Evolutionary conservation across 2,329 filamentous ascomycete species (phyloP).

Genomic region (Fusarium papillatum): DNA sequence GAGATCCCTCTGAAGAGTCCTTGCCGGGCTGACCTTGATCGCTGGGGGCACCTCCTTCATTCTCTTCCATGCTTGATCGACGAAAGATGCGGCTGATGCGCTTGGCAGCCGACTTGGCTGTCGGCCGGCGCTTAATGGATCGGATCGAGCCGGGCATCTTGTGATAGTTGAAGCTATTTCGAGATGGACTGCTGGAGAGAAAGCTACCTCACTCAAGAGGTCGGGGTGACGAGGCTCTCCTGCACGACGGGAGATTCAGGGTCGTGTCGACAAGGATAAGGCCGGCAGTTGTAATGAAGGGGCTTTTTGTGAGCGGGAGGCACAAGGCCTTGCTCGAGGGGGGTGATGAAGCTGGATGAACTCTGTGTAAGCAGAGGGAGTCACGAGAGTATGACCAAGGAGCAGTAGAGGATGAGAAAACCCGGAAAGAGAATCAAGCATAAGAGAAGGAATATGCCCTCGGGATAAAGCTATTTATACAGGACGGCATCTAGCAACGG

Average conservation of each 20-base stretch:
- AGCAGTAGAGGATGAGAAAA: neutral
- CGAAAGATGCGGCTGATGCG: conserved; percentile 38
- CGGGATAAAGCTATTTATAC: conserved; percentile 30
- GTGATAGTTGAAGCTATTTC: neutral
- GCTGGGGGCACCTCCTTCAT: conserved; percentile 1
- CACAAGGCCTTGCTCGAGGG: neutral
- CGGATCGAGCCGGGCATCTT: conserved; percentile 34
- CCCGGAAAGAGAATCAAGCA: neutral
- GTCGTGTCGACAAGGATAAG: conserved; percentile 7
- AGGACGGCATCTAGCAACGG: conserved; percentile 1
- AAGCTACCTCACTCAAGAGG: neutral
- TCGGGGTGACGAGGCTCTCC: neutral
- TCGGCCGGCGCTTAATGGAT: conserved; percentile 30
- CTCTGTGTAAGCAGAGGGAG: neutral
- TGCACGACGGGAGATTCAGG: neutral
- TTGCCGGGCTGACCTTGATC: conserved; percentile 13
- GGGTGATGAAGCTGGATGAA: neutral
- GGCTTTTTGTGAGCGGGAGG: neutral
- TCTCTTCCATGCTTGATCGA: conserved; percentile 25
- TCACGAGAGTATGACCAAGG: neutral
- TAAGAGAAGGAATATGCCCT: neutral
- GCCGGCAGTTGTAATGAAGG: neutral
- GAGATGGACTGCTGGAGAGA: neutral
- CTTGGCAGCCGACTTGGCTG: conserved; percentile 35
- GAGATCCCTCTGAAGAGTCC: conserved; percentile 21